Evolutionary conservation across 176 grass and related monocot species (phyloP).

Genomic region (Carex cristatella): DNA sequence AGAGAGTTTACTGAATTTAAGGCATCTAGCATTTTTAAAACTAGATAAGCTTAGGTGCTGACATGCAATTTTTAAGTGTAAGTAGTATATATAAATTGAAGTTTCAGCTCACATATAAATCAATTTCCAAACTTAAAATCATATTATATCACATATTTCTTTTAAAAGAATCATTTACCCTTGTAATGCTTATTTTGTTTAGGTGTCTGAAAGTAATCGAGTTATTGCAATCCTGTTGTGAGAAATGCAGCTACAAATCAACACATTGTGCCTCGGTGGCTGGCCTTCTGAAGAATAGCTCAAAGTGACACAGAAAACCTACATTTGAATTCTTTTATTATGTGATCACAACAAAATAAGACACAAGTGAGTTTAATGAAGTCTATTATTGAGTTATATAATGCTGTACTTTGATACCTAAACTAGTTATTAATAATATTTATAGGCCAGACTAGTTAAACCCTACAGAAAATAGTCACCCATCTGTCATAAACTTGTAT

Average conservation of each 20-base stretch:
- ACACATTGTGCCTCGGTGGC: constrained; percentile 36
- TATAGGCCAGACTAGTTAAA: not conserved
- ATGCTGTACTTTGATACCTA: not conserved
- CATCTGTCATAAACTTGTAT: not conserved
- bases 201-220: constrained; percentile 41
- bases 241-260: constrained; percentile 39
- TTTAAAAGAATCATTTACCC: not conserved
- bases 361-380: not conserved
- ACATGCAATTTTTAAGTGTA: not conserved
- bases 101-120: not conserved
- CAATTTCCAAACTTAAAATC: not conserved
- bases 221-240: constrained; percentile 37
- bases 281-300: constrained; percentile 7
- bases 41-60: not conserved
- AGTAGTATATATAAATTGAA: not conserved
- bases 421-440: not conserved
- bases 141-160: not conserved
- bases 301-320: not conserved
- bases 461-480: not conserved
- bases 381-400: not conserved
- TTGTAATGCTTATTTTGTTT: not conserved
- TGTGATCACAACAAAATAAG: not conserved
- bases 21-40: not conserved
- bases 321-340: not conserved
- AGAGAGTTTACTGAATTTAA: not conserved